Evolutionary conservation across 2,329 filamentous ascomycete genomes (phyloP), one percentile per base, ranked within the genome.

Genomic region (Hypoxylon sp.): DNA sequence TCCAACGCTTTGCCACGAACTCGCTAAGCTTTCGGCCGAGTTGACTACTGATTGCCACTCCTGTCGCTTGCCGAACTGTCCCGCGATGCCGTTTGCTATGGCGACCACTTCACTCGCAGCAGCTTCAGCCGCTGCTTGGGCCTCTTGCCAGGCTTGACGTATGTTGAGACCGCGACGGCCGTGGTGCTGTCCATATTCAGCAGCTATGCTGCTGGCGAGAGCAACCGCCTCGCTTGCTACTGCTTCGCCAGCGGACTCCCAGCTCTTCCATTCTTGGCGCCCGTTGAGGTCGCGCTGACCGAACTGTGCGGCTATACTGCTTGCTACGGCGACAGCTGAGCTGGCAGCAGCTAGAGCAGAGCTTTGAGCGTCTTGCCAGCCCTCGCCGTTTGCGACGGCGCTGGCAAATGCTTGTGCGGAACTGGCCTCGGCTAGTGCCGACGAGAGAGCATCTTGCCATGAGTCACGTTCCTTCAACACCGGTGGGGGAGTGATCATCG

Each of bases 401-500:
- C 62, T 70, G 5, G 70, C 72, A 2, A 15, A 39, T 39, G 64
- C 66, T 54, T 66, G 54, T 1, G 68, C 70, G 10, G 65, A 35
- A 47, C 63, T 67, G 19, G 71, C 70, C n/a, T 24, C 47, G 32
- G 68, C 70, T 15, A 72, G 65, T 11, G 68, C 68, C 13, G 59
- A 53, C 29, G 65, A 65, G 6, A 69, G n/a, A n/a, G 46, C 39
- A 7, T 69, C 63, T 19, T 53, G 61, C 67, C 63, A 72, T 11
- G 44, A 50, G 19, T 70, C 54, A 13, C 67, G 65, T 21, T 62
- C 59, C 64, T 59, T 59, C 3, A 73, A 31, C 10, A 62, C 62
- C 3, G 72, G 72, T 2, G 72, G 68, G 17, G 71, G 69, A 6
- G 69, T 75, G 65, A 73, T 72, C 63, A 67, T 66, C 24, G 73